phyloP scores from a whole-genome alignment of 768 basidiomycete genomes.

The Suillus decipiens region DNA sequence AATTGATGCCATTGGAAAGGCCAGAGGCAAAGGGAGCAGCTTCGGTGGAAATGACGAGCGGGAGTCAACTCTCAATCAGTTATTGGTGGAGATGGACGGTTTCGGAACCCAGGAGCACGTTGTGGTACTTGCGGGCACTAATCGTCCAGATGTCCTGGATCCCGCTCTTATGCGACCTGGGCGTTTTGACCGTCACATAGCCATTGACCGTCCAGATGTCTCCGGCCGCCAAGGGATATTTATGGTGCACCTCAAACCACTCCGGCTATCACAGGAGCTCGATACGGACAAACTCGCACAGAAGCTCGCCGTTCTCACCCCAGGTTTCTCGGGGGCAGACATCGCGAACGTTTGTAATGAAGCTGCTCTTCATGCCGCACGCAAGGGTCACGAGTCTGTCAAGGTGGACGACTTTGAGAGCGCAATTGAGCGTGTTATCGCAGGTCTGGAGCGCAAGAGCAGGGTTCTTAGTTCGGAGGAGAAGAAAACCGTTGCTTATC shows the following conservation, averaged over 20 bases:
- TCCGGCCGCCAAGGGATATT: constrained; percentile 93
- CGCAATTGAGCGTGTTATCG: constrained; percentile 97
- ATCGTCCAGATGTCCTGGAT: constrained; percentile 95
- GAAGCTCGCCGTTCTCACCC: constrained; percentile 94
- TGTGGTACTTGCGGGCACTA: constrained; percentile 95
- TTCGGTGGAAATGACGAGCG: constrained; percentile 97
- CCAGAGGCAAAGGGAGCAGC: constrained; percentile 74
- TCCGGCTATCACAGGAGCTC: constrained; percentile 64
- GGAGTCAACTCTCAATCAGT: constrained; percentile 95
- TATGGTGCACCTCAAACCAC: constrained; percentile 84
- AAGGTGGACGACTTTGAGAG: constrained; percentile 90
- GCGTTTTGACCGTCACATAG: constrained; percentile 95
- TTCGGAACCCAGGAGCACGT: constrained; percentile 97
- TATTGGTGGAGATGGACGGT: constrained; percentile 99
- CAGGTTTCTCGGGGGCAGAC: constrained; percentile 98
- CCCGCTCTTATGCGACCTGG: constrained; percentile 95
- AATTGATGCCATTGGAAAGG: constrained; percentile 98
- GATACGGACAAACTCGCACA: constrained; percentile 68
- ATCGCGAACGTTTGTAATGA: constrained; percentile 99
- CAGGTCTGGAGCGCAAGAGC: constrained; percentile 94
- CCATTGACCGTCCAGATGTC: constrained; percentile 94
- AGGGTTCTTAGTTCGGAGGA: constrained; percentile 91
- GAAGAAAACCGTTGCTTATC: constrained; percentile 98
- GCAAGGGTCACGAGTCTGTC: constrained; percentile 76
- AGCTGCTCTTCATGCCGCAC: constrained; percentile 92